These are phyloP conservation scores for Trichophyton mentagrophytes DNA, from an alignment of 2,329 filamentous ascomycete genomes.

Conservation along the genomic window DNA sequence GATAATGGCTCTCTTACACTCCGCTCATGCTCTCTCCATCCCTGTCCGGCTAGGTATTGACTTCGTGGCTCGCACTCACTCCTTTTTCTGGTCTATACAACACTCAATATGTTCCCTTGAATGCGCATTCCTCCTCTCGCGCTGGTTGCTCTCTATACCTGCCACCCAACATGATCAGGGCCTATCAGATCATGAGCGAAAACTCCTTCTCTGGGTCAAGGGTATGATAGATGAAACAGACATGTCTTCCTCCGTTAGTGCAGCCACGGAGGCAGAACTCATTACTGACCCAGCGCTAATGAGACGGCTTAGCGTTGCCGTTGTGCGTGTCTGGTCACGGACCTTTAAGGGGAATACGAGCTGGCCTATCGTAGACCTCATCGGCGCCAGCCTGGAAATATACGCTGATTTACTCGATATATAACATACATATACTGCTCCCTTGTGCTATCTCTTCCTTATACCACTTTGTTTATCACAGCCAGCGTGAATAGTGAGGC, in stretches of 20 bases:
- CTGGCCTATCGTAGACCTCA: slow-evolving; percentile 37
- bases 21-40: slow-evolving; percentile 43
- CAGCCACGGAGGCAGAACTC: slow-evolving; percentile 31
- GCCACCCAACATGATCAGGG: slow-evolving; percentile 31
- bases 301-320: slow-evolving; percentile 36
- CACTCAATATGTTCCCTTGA: slow-evolving; percentile 43
- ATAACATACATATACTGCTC: not conserved
- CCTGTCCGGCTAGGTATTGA: slow-evolving; percentile 42
- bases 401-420: slow-evolving; percentile 35
- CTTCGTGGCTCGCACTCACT: slow-evolving; percentile 41
- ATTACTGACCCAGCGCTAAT: slow-evolving; percentile 32
- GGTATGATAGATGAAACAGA: slow-evolving; percentile 40
- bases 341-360: slow-evolving; percentile 38
- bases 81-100: slow-evolving; percentile 44
- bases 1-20: slow-evolving; percentile 40
- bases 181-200: slow-evolving; percentile 36
- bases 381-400: slow-evolving; percentile 35
- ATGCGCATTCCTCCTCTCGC: slow-evolving; percentile 38
- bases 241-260: slow-evolving; percentile 30
- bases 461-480: not conserved
- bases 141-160: slow-evolving; percentile 36
- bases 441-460: not conserved
- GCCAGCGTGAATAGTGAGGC: not conserved
- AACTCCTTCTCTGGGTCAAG: slow-evolving; percentile 37
- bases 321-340: slow-evolving; percentile 36